These are phyloP conservation scores for Microcyclospora tardicrescens DNA, from an alignment of 2,329 filamentous ascomycete genomes.

Conservation along the genomic window DNA sequence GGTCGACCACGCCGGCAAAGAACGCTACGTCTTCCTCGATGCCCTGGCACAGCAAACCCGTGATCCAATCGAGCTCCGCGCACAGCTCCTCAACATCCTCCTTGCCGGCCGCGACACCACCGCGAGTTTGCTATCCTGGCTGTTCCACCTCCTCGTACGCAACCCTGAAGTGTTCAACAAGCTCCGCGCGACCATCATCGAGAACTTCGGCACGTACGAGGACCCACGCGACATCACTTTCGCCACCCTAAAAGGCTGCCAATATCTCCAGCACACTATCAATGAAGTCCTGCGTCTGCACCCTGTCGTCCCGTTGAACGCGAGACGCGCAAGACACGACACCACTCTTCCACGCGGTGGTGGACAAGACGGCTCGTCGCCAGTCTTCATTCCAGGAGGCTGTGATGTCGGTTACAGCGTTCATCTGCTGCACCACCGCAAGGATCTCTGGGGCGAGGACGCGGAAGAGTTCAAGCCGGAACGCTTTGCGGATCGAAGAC, in stretches of 20 bases:
- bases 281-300: constrained; percentile 59
- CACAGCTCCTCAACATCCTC: constrained; percentile 46
- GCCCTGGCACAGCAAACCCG: constrained; percentile 33
- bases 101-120: constrained; percentile 54
- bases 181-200: constrained; percentile 38
- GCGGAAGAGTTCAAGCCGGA: constrained; percentile 28
- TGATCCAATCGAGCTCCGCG: constrained; percentile 30
- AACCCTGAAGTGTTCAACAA: constrained; percentile 36
- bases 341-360: constrained; percentile 59
- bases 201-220: constrained; percentile 33
- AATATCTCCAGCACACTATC: constrained; percentile 40
- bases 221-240: constrained; percentile 35
- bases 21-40: constrained; percentile 35
- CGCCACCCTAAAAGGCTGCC: constrained; percentile 54
- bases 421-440: constrained; percentile 25
- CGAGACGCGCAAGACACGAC: constrained; percentile 55
- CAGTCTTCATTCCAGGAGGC: constrained; percentile 33
- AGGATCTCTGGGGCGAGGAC: constrained; percentile 26
- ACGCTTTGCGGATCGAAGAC: constrained; percentile 18
- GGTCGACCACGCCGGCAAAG: constrained; percentile 16
- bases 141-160: constrained; percentile 39
- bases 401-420: constrained; percentile 20
- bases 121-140: constrained; percentile 40
- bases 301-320: constrained; percentile 61
- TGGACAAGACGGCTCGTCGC: constrained; percentile 39